These are phyloP conservation scores for Microdochium trichocladiopsis DNA, from an alignment of 2,329 filamentous ascomycete genomes.

Conservation along the genomic window DNA sequence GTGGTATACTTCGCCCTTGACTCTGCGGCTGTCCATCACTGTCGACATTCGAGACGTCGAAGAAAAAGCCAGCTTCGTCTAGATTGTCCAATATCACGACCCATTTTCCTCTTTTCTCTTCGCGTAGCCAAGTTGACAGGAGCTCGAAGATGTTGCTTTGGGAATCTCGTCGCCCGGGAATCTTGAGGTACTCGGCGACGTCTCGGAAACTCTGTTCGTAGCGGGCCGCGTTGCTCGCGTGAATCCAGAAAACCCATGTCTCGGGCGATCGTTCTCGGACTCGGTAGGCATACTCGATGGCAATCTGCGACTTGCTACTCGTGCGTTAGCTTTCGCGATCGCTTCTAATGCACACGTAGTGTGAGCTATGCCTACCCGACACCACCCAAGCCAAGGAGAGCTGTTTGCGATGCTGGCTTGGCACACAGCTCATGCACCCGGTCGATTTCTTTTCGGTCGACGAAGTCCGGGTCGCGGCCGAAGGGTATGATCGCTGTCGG, in stretches of 20 bases:
- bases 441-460: neutral
- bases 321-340: neutral
- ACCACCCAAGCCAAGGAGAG: conserved; percentile 16
- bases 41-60: neutral
- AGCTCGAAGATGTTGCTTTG: neutral
- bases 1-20: neutral
- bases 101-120: neutral
- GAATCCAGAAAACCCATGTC: conserved; percentile 23
- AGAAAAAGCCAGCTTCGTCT: neutral
- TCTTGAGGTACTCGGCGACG: conserved; percentile 16
- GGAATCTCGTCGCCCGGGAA: conserved; percentile 7
- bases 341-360: conserved; percentile 4
- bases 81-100: neutral
- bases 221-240: conserved; percentile 19
- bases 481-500: neutral
- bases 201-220: conserved; percentile 17
- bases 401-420: neutral
- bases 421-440: neutral
- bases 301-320: conserved; percentile 23
- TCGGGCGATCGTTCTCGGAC: conserved; percentile 8
- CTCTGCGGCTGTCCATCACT: neutral
- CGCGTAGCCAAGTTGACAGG: neutral
- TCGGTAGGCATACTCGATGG: conserved; percentile 18
- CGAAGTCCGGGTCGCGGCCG: neutral
- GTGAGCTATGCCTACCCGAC: conserved; percentile 10